phyloP scores from a whole-genome alignment of 176 grass and related monocot genomes.

The Tillandsia fasciculata region DNA sequence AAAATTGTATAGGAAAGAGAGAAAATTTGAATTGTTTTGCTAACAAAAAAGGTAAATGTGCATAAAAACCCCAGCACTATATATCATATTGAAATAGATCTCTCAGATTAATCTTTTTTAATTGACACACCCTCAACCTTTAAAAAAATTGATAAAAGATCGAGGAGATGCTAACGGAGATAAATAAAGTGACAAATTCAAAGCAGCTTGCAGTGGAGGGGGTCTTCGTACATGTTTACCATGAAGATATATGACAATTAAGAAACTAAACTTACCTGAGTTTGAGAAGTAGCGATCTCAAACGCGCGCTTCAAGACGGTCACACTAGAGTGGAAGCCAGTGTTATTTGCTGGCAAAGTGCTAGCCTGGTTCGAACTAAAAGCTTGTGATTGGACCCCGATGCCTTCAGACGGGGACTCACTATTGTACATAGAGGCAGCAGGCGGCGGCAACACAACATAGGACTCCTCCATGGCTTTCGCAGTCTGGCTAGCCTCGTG shows the following conservation, averaged over 20 bases:
- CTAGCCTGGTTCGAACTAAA: slow-evolving; percentile 28
- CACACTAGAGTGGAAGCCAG: slow-evolving; percentile 79
- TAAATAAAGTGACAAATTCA: too few relatives aligned
- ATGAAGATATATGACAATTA: neutral
- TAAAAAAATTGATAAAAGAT: too few relatives aligned
- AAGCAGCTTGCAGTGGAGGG: too few relatives aligned
- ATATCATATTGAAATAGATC: too few relatives aligned
- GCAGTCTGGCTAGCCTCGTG: slow-evolving; percentile 43
- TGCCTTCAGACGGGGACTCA: slow-evolving; percentile 36
- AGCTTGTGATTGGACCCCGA: slow-evolving; percentile 25
- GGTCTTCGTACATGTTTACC: neutral
- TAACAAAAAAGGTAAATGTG: neutral
- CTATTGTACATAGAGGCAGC: slow-evolving; percentile 73
- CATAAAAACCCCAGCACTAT: too few relatives aligned
- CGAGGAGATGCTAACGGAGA: too few relatives aligned
- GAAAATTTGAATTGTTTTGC: too few relatives aligned
- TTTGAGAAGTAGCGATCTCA: slow-evolving; percentile 88
- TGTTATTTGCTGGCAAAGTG: slow-evolving; percentile 37
- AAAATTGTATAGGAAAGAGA: neutral
- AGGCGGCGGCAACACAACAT: slow-evolving; percentile 85
- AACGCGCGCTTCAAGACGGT: slow-evolving; percentile 87
- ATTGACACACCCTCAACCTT: too few relatives aligned
- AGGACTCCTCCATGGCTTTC: slow-evolving; percentile 80
- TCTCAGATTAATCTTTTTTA: too few relatives aligned
- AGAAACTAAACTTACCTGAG: slow-evolving; percentile 50